Percentiles rank a stretch among this genome's conserved stretches.
Conservation (phyloP, 2,329 filamentous ascomycete species). For the Simplicillium aogashimaense region DNA sequence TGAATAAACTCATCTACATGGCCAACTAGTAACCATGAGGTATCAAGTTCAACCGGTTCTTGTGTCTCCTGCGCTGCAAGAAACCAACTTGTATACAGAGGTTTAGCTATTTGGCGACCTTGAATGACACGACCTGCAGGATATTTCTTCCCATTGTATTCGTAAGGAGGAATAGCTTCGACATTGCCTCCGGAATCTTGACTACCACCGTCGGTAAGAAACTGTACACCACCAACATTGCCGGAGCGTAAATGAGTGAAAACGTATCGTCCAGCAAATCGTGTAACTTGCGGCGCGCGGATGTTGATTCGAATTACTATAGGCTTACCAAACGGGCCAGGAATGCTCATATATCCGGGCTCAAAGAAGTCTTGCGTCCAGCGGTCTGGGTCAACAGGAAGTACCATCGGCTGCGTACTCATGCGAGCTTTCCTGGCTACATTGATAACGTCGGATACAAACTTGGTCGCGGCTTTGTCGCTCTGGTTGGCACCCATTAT, state of each 20-base stretch:
- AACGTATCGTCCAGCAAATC: constrained; percentile 18
- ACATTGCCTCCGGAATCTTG: constrained; percentile 20
- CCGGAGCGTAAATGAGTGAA: constrained; percentile 19
- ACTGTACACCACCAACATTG: constrained; percentile 19
- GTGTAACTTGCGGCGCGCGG: constrained; percentile 15
- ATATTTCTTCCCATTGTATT: constrained; percentile 9
- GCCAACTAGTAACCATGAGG: constrained; percentile 14
- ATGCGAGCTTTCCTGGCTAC: constrained; percentile 8
- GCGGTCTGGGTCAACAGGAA: not conserved
- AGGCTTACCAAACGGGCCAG: not conserved
- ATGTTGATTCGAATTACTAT: constrained; percentile 18
- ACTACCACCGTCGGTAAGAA: constrained; percentile 4
- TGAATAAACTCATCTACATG: constrained; percentile 20
- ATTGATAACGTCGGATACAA: constrained; percentile 11
- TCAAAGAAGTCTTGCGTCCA: constrained; percentile 1
- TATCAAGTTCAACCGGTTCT: constrained; percentile 21
- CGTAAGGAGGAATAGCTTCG: constrained; percentile 25
- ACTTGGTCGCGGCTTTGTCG: constrained; percentile 6
- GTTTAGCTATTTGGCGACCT: constrained; percentile 7
- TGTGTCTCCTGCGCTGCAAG: constrained; percentile 24
- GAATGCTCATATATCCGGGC: constrained; percentile 1
- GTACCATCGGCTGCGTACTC: not conserved
- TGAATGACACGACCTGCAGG: constrained; percentile 12
- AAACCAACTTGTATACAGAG: constrained; percentile 15
- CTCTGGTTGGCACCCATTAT: constrained; percentile 7